Conservation (phyloP, 164 flowering plant genomes). For the Houttuynia cordata region DNA sequence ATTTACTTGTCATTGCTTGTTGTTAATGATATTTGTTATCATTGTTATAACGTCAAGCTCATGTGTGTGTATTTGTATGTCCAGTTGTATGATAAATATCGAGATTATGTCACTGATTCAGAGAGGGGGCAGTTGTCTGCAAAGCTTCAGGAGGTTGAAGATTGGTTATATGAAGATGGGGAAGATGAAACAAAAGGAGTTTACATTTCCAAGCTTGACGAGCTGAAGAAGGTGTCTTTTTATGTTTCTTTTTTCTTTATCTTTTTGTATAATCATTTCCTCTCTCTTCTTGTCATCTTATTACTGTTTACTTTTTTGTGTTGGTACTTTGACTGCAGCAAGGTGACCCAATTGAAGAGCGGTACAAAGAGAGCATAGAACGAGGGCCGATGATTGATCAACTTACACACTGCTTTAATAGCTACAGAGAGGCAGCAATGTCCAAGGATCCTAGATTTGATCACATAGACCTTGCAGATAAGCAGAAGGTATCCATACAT, state of each 20-base stretch:
- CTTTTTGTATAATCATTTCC: not conserved
- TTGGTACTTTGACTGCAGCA: slow-evolving; percentile 29
- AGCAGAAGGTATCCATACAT: slow-evolving; percentile 59
- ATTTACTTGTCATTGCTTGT: not conserved
- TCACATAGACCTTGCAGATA: slow-evolving; percentile 78
- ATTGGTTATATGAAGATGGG: slow-evolving; percentile 97
- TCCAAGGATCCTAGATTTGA: slow-evolving; percentile 82
- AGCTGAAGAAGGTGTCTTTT: slow-evolving; percentile 71
- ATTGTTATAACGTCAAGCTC: not conserved
- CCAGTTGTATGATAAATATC: slow-evolving; percentile 78
- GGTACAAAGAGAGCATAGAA: slow-evolving; percentile 61
- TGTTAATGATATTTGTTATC: no score
- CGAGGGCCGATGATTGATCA: slow-evolving; percentile 69
- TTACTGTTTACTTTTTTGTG: not conserved
- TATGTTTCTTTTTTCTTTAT: not conserved
- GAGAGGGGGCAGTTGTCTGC: slow-evolving; percentile 52
- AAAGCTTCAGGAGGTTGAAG: slow-evolving; percentile 79
- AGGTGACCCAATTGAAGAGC: slow-evolving; percentile 91
- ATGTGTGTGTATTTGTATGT: slow-evolving; percentile 4
- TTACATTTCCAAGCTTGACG: slow-evolving; percentile 93
- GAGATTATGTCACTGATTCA: slow-evolving; percentile 53
- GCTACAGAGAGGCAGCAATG: slow-evolving; percentile 85
- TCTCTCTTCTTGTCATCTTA: not conserved
- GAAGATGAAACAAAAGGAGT: slow-evolving; percentile 99
- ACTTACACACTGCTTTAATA: slow-evolving; percentile 59